Evolutionary conservation across 2,329 filamentous ascomycete genomes (phyloP), one percentile per base, ranked within the genome.

Genomic region (Aureobasidium musti): DNA sequence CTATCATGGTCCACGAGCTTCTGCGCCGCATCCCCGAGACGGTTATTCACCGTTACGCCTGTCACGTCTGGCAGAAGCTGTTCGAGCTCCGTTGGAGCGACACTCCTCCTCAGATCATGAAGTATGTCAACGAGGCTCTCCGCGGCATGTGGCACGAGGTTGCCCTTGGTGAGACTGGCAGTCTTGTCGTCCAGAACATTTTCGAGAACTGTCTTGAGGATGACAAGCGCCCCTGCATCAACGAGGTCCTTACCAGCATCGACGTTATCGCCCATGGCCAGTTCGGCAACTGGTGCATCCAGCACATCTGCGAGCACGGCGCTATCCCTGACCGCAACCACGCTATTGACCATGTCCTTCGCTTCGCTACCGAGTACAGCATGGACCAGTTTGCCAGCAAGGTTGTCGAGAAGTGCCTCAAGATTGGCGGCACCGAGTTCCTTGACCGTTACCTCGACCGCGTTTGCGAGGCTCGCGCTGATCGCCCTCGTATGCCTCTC

Each of bases 361-460:
- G 89, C 70, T 96, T 92, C 79, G 91, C 93, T 37, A 91, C 92
- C 19, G 93, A 97, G 79, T 99, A 98, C 80, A 98, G 94, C 79
- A 97, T 96, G 86, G 95, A 99, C 73, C 95, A 99, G 75, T 99
- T 97, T 76, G 96, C 95, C 50, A 99, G 95, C 68, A 99, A 99
- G 79, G 95, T 99, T 52, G 94, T 99, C 68, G 94, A 99, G 81
- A 99, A 99, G 80, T 99, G 95, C 74, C 87, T 99, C 72, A 99
- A 99, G 82, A 96, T 99, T 79, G 92, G 94, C 52, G 91, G 92
- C 33, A 80, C 84, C 30, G 94, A 98, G 54, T 99, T 99, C 75
- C 84, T 99, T 50, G 86, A 92, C 68, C 91, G 92, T 69, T 99
- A 98, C 75, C 87, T 99, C 68, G 90, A 96, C 76, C 90, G 93